Base-by-base conservation (phyloP, 2,329 filamentous ascomycete species). In the Sporothrix pseudoabietina region DNA sequence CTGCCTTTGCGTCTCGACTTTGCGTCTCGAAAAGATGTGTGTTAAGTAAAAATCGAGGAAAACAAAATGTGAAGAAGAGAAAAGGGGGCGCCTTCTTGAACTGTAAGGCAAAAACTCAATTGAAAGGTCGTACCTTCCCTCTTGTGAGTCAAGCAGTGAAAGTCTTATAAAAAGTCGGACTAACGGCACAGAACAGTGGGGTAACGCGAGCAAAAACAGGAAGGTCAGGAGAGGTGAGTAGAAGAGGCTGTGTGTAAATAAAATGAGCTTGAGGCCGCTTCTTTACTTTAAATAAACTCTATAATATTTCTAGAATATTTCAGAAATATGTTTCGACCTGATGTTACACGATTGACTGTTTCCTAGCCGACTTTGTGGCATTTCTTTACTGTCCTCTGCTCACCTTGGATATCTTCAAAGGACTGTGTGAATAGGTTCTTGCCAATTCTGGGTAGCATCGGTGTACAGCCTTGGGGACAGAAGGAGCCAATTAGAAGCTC, bases 71-170 rank as follows among this genome's bases (percentile, higher is more conserved):
- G 39, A 52, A 26, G 22, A 52, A 35, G 26, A 55, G 16, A 55
- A 55, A 55, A 30, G 26, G 26, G 22, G 16, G 44, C 26, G 30
- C 65, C 26, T 68, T 16, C 8, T 35, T 30, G 19, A 41, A 66
- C n/a, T 19, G 44, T 52, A 44, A 68, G 63, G 63, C 65, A 10
- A 68, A 65, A 68, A 68, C 22, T 41, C 61, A 65, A 35, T 68
- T 32, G 44, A 19, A 35, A 26, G 65, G 65, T 68, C 44, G 65
- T 52, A 30, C 39, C 61, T 44, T 52, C 65, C 52, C 26, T 49
- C 22, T 35, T 68, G 44, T 68, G 65, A 68, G 61, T 66, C 61
- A 66, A 66, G 22, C 2, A 32, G 22, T 49, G 44, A 30, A 49
- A 30, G 22, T 52, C 44, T 68, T 52, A 68, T 35, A 68, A 52